These are phyloP conservation scores for Tricholoma sp. DNA, from an alignment of 768 basidiomycete genomes.

Conservation along the genomic window DNA sequence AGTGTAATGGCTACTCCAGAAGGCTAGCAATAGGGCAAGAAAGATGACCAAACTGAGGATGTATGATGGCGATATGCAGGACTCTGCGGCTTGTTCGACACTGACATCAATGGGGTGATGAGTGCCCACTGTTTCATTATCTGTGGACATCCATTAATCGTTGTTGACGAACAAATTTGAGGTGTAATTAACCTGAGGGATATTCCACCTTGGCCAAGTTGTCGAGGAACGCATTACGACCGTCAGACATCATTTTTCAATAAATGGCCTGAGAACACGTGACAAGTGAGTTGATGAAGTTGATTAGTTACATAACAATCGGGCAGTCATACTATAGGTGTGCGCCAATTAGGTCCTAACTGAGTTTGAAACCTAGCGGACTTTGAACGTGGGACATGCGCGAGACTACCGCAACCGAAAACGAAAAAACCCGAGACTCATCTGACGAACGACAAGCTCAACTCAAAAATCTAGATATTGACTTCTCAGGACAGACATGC, in stretches of 20 bases:
- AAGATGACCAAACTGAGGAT: neutral
- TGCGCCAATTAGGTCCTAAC: too few relatives aligned
- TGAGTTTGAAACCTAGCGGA: too few relatives aligned
- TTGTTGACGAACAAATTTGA: neutral
- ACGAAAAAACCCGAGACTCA: too few relatives aligned
- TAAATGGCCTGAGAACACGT: conserved; percentile 30
- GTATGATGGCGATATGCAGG: neutral
- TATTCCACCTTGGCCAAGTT: conserved; percentile 21
- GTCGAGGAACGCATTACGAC: conserved; percentile 25
- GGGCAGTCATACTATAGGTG: too few relatives aligned
- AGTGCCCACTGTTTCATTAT: neutral
- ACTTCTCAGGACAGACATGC: too few relatives aligned
- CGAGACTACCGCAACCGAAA: too few relatives aligned
- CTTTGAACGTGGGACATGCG: too few relatives aligned
- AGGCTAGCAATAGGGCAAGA: neutral
- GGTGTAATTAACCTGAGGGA: conserved; percentile 8
- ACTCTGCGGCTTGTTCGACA: neutral
- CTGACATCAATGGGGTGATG: neutral
- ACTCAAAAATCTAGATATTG: too few relatives aligned
- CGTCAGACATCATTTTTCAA: conserved; percentile 23
- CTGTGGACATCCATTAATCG: neutral
- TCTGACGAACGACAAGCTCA: too few relatives aligned
- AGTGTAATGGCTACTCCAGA: neutral
- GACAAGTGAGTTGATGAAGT: too few relatives aligned
- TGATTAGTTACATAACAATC: too few relatives aligned